Base-by-base conservation (phyloP, 805 yeast species). In the Monosporozyma siamensis region DNA sequence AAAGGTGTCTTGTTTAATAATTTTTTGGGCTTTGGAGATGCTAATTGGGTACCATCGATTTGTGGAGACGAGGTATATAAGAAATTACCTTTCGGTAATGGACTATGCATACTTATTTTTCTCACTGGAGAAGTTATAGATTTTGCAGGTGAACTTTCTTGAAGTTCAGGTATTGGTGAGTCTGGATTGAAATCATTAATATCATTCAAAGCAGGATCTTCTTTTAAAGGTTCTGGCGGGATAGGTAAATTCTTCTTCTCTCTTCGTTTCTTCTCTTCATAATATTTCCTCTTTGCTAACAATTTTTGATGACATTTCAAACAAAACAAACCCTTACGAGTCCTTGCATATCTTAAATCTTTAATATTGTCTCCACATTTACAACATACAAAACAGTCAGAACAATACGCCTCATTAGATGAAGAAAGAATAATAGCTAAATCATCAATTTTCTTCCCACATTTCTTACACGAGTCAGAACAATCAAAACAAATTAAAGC, bases 331-430 rank as follows among this genome's bases (percentile, higher is more conserved):
- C 98, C 98, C 56, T 84, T 87, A 34, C 90, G 80, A 0, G 98
- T 92, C 58, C 95, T 74, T 11, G 97, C 97, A 59, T 92, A 92
- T 48, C 88, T 72, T 50, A 89, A 67, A 64, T 92, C 95, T 56
- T 84, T 95, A 47, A 92, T 90, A 45, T 82, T 81, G 48, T 77
- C 77, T 58, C 82, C 82, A 68, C 98, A 92, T 53, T 86, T 81
- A 41, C 94, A 78, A 63, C 98, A 92, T 52, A 79, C 79, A 66
- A 92, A 92, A 63, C 98, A 92, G 38, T 72, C 71, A 4, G 95
- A 78, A 61, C 98, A 92, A 61, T 86, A 92, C 4, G 97, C 97
- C 58, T 85, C 90, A 53, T 92, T 94, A 21, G 96, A 95, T 1
- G 97, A 88, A 1, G 97, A 88, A 14, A 63, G 42, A 3, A 63